Evolutionary conservation across 2,329 filamentous ascomycete genomes (phyloP), one percentile per base, ranked within the genome.

Genomic region (Aspergillus sp.): DNA sequence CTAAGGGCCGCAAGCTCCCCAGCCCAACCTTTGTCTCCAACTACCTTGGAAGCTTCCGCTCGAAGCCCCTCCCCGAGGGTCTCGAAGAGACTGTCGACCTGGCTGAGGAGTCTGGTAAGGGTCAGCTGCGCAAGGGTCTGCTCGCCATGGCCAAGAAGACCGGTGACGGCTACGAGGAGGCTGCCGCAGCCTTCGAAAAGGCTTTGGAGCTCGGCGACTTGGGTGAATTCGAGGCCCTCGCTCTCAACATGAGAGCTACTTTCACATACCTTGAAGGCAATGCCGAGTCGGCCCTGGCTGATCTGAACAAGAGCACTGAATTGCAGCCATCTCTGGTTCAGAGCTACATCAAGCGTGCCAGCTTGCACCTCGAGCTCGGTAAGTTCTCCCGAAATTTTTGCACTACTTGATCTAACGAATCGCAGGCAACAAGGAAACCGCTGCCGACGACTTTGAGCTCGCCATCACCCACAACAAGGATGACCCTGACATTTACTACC

Each of bases 401-500:
- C 27, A 6, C 4, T 3, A 12, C 9, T 1, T 31, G 53, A 19
- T 47, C 66, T 73, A 56, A 74, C 51, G 46, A 5, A 31, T 39
- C 29, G 35, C 51, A 87, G 85, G 88, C 51, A 84, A 91, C 61
- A 86, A 88, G 42, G 86, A 90, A n/a, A 84, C 85, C 61, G 91
- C 93, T 34, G 85, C 89, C 47, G 79, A 83, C 47, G 91, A 97
- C 68, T 96, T 98, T 60, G 85, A 86, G 52, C 79, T 85, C 57
- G 93, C 93, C 31, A 81, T 94, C 57, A 77, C 81, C 56, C 86
- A 95, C 67, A 90, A 96, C 72, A 78, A 82, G 56, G 79, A 86
- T 43, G 93, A 98, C 61, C 91, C 93, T 6, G 93, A 98, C 62
- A 95, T 98, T 66, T 98, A 90, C 79, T 98, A 98, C 76, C 93